Percentiles rank a stretch among this genome's conserved stretches.
Evolutionary conservation across 352 stramenopile genomes (phyloP).

Genomic region (Phytophthora ohioensis): DNA sequence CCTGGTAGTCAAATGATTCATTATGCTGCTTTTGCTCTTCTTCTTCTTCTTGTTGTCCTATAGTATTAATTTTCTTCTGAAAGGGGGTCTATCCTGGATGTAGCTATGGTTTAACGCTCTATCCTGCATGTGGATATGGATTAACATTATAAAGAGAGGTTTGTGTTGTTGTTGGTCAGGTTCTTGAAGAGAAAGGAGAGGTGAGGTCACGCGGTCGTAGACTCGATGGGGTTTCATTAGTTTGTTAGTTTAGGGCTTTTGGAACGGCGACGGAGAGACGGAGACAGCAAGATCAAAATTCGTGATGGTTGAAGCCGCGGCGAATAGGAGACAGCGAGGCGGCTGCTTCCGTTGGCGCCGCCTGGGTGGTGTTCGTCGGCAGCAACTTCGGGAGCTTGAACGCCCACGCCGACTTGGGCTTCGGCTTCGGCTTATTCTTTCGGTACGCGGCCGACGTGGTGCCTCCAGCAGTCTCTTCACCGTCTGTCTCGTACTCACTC

Average conservation of each 20-base stretch:
- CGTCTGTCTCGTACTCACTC: slow-evolving; percentile 42
- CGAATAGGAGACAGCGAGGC: slow-evolving; percentile 48
- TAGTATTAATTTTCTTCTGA: background rate
- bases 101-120: too few species aligned
- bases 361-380: slow-evolving; percentile 31
- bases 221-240: slow-evolving; percentile 35
- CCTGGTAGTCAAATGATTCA: slow-evolving; percentile 5
- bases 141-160: background rate
- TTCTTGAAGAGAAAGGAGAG: background rate
- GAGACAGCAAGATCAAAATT: slow-evolving; percentile 54
- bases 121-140: too few species aligned
- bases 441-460: slow-evolving; percentile 45
- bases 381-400: slow-evolving; percentile 58
- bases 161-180: background rate
- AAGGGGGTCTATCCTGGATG: too few species aligned
- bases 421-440: slow-evolving; percentile 39
- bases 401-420: slow-evolving; percentile 49
- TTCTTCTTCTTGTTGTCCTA: background rate
- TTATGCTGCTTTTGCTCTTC: slow-evolving; percentile 12
- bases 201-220: background rate
- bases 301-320: slow-evolving; percentile 56
- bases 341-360: slow-evolving; percentile 32
- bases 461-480: slow-evolving; percentile 37
- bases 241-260: slow-evolving; percentile 38
- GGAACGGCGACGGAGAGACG: slow-evolving; percentile 17